A percentile compares a stretch with the other conserved stretches of the same genome.
phyloP scores from a whole-genome alignment of 2,329 filamentous ascomycete species.

The Monilinia aucupariae region DNA sequence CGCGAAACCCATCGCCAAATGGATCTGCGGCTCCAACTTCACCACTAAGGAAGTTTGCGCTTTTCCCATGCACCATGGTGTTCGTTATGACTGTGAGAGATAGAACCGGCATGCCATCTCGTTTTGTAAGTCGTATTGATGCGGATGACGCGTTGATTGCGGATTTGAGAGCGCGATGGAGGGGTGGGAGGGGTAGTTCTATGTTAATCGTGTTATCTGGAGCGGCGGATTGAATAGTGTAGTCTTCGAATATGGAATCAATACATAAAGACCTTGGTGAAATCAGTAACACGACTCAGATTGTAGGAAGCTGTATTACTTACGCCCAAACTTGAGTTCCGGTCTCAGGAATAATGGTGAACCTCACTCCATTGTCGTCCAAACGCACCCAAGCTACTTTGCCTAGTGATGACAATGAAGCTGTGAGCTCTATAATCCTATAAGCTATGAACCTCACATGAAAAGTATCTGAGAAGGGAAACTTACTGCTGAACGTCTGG shows the following conservation, averaged over 20 bases:
- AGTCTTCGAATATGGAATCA: conserved; percentile 83
- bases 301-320: conserved; percentile 37
- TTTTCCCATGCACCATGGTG: conserved; percentile 49
- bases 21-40: conserved; percentile 38
- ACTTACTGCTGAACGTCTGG: conserved; percentile 58
- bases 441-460: conserved; percentile 14
- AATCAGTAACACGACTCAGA: conserved; percentile 29
- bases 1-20: conserved; percentile 44
- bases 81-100: conserved; percentile 84
- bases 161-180: conserved; percentile 88
- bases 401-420: conserved; percentile 54
- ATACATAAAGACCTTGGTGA: conserved; percentile 49
- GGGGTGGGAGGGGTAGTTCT: conserved; percentile 80
- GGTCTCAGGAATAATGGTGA: conserved; percentile 91
- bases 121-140: conserved; percentile 86
- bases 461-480: not conserved
- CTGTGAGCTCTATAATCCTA: conserved; percentile 50
- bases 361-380: conserved; percentile 79
- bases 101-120: conserved; percentile 78
- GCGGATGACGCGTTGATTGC: conserved; percentile 76
- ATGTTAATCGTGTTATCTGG: conserved; percentile 87
- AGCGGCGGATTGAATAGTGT: conserved; percentile 80
- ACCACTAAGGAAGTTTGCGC: conserved; percentile 32
- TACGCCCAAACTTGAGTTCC: conserved; percentile 96
- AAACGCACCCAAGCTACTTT: conserved; percentile 52